These are phyloP conservation scores for Colletotrichum lentis DNA, from an alignment of 2,329 filamentous ascomycete genomes.

Conservation along the genomic window DNA sequence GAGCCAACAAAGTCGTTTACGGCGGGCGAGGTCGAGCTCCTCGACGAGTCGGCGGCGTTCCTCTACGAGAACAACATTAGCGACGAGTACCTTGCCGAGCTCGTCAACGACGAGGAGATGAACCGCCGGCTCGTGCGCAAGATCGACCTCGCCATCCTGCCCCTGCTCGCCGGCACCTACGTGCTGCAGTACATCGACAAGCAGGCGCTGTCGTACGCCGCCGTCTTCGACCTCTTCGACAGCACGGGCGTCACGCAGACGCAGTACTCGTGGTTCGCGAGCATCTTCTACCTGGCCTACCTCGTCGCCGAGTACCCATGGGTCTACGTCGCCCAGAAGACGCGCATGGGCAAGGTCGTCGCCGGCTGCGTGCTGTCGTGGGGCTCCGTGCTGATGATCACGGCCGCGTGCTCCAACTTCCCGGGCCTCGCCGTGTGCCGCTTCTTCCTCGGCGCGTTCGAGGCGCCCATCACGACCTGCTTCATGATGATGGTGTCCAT, in stretches of 20 bases:
- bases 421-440: slow-evolving; percentile 53
- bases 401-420: slow-evolving; percentile 53
- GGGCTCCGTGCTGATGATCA: slow-evolving; percentile 53
- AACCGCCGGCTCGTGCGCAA: slow-evolving; percentile 50
- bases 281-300: slow-evolving; percentile 63
- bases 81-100: slow-evolving; percentile 51
- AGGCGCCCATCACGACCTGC: slow-evolving; percentile 57
- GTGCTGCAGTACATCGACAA: slow-evolving; percentile 66
- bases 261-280: slow-evolving; percentile 64
- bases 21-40: slow-evolving; percentile 42
- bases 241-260: slow-evolving; percentile 56
- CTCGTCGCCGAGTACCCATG: slow-evolving; percentile 53
- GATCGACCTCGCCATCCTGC: slow-evolving; percentile 60
- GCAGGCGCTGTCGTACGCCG: slow-evolving; percentile 61
- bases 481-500: slow-evolving; percentile 61
- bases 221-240: slow-evolving; percentile 63
- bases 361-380: slow-evolving; percentile 46
- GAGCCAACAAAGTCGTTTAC: slow-evolving; percentile 35
- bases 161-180: slow-evolving; percentile 60
- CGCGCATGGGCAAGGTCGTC: slow-evolving; percentile 49
- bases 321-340: slow-evolving; percentile 48
- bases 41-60: slow-evolving; percentile 59
- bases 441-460: slow-evolving; percentile 57
- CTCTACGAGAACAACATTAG: slow-evolving; percentile 58
- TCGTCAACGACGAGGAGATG: slow-evolving; percentile 53